Base-by-base conservation (phyloP, 1,284 basidiomycete species). In the Trichosporon inkin region DNA sequence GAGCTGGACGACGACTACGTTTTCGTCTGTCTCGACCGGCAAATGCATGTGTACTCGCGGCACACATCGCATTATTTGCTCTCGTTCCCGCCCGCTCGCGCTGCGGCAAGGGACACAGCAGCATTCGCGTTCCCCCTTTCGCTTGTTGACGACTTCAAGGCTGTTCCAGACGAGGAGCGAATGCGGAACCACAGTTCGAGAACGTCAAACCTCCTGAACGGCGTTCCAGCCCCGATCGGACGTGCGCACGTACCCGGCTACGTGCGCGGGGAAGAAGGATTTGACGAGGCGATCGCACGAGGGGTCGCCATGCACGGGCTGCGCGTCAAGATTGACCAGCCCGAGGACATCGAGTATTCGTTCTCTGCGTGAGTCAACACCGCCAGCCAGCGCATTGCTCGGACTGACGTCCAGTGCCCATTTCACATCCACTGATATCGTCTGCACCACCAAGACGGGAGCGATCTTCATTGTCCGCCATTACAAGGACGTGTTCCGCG, bases 1-100 rank as follows among this genome's bases (percentile, higher is more conserved):
- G 76, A 78, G 52, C 68, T 78, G 39, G 76, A 78, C 61, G 74
- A 78, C 54, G 64, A 74, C 16, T 70, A 61, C 58, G 61, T 76
- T 32, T 78, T 75, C 56, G 34, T 76, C 51, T 76, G 75, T 56
- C 57, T 61, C 14, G 36, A 44, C 13, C 13, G 34, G 6, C 62
- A 66, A 36, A 56, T 74, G 47, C 64, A 67, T 56, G 65, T 74
- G 22, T 72, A 69, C 57, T 71, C 68, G 8, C 69, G 75, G 32
- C 19, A 35, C 17, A 68, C 69, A 6, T 57, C 54, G 7, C 35
- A 39, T 10, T 63, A 62, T 22, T 6, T 70, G 11, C 16, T 63
- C 2, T 62, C 68, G 2, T 71, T 72, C 62, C 68, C 71, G 8
- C 63, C 58, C 3, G 10, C 35, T 2, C 24, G 24, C 5, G 14